A percentile compares a stretch with the other conserved stretches of the same genome.
Evolutionary conservation across 345 rosid genomes (phyloP).

Genomic region (Aurinia saxatilis): DNA sequence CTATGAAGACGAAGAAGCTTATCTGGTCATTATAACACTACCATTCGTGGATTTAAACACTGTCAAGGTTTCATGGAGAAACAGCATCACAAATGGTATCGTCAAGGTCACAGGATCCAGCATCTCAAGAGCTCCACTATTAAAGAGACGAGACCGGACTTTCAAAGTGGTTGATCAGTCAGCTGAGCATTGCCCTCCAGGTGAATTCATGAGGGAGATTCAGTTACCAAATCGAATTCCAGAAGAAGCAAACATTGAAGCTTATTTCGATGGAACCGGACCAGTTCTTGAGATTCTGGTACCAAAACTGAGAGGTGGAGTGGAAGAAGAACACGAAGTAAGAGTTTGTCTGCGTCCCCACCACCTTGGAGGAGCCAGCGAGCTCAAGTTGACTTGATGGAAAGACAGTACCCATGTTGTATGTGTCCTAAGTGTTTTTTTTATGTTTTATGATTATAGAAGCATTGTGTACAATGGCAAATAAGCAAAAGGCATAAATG

Average conservation of each 20-base stretch:
- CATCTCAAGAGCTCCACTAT: slow-evolving; percentile 63
- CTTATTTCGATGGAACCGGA: slow-evolving; percentile 76
- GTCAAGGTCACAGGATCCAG: slow-evolving; percentile 79
- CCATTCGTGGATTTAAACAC: slow-evolving; percentile 90
- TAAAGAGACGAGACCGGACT: slow-evolving; percentile 78
- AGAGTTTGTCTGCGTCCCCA: slow-evolving; percentile 81
- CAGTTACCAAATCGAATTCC: slow-evolving; percentile 80
- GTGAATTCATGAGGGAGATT: slow-evolving; percentile 89
- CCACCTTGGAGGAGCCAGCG: slow-evolving; percentile 44
- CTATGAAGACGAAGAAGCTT: slow-evolving; percentile 79
- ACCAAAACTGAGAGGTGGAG: slow-evolving; percentile 58
- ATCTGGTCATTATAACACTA: slow-evolving; percentile 67
- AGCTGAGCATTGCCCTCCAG: slow-evolving; percentile 95
- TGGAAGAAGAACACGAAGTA: slow-evolving; percentile 91
- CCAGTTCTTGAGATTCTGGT: slow-evolving; percentile 87
- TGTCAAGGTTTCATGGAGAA: slow-evolving; percentile 97
- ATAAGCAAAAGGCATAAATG: slow-evolving; percentile 6
- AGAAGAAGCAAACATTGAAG: slow-evolving; percentile 91
- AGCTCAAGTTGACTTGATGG: slow-evolving; percentile 53
- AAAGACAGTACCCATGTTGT: background rate
- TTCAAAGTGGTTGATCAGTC: slow-evolving; percentile 85
- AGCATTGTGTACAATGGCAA: slow-evolving; percentile 7
- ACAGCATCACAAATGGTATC: slow-evolving; percentile 64
- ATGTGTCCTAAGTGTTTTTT: too few relatives aligned
- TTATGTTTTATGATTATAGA: background rate